A percentile compares a stretch with the other conserved stretches of the same genome.
Evolutionary conservation across 1,284 basidiomycete species (phyloP).

Genomic region (Leccinum pachyderme): DNA sequence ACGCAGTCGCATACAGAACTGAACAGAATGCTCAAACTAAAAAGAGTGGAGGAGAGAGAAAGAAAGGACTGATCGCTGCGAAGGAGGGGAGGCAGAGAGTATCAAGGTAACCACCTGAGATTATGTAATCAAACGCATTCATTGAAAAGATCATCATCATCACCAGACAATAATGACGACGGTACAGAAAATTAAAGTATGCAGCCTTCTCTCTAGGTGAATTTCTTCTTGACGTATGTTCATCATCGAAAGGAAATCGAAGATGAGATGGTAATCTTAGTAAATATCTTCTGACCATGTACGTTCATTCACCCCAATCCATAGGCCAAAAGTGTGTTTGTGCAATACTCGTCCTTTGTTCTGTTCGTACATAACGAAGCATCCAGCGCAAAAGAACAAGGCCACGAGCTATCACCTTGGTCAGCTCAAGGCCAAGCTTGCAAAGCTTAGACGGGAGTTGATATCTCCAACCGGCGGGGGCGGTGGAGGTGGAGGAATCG

Average conservation of each 20-base stretch:
- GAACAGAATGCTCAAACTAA: slow-evolving; percentile 14
- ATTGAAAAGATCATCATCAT: not conserved
- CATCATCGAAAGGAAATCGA: slow-evolving; percentile 71
- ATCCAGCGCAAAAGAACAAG: slow-evolving; percentile 94
- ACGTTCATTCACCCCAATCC: slow-evolving; percentile 17
- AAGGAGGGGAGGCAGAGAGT: not conserved
- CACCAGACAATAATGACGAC: slow-evolving; percentile 66
- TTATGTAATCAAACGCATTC: slow-evolving; percentile 21
- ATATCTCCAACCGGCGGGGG: slow-evolving; percentile 71
- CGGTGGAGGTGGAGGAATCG: slow-evolving; percentile 81
- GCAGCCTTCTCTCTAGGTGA: slow-evolving; percentile 22
- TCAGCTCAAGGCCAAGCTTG: slow-evolving; percentile 97
- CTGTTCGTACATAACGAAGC: slow-evolving; percentile 13
- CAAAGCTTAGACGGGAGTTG: slow-evolving; percentile 94
- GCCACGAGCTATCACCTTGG: slow-evolving; percentile 93
- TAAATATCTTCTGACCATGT: slow-evolving; percentile 11
- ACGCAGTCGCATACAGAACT: slow-evolving; percentile 63
- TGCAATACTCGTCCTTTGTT: slow-evolving; percentile 3
- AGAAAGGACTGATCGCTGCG: slow-evolving; percentile 6
- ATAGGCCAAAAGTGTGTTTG: slow-evolving; percentile 56
- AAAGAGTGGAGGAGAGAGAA: slow-evolving; percentile 37
- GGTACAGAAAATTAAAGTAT: slow-evolving; percentile 85
- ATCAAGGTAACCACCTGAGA: slow-evolving; percentile 9
- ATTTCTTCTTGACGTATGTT: slow-evolving; percentile 14
- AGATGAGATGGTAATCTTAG: slow-evolving; percentile 84